These are phyloP conservation scores for Claviceps sp. DNA, from an alignment of 2,329 filamentous ascomycete species.

Conservation along the genomic window DNA sequence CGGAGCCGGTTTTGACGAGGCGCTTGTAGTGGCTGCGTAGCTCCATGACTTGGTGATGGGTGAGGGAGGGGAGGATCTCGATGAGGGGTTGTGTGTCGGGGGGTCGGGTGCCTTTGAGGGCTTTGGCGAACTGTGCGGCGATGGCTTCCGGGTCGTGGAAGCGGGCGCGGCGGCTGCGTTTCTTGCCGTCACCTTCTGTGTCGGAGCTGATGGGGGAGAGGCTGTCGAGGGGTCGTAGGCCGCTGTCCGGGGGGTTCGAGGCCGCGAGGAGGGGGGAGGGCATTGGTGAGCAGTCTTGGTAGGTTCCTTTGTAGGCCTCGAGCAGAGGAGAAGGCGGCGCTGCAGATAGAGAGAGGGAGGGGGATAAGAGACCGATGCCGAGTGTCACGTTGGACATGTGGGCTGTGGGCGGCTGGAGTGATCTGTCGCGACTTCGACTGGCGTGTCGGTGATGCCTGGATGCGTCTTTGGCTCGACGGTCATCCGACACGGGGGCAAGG, in stretches of 20 bases:
- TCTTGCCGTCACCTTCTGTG: slow-evolving; percentile 27
- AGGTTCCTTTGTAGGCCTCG: slow-evolving; percentile 86
- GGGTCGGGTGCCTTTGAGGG: slow-evolving; percentile 52
- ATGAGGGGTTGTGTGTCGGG: slow-evolving; percentile 61
- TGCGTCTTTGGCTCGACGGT: slow-evolving; percentile 9
- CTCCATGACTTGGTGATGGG: slow-evolving; percentile 77
- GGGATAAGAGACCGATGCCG: slow-evolving; percentile 27
- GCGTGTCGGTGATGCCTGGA: slow-evolving; percentile 21
- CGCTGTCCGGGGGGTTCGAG: slow-evolving; percentile 32
- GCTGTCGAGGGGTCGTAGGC: slow-evolving; percentile 32
- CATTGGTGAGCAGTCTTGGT: slow-evolving; percentile 91
- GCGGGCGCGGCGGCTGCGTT: slow-evolving; percentile 46
- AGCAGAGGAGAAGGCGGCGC: slow-evolving; percentile 73
- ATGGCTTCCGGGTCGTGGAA: slow-evolving; percentile 79
- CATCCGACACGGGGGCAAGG: slow-evolving; percentile 11
- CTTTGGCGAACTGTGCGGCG: slow-evolving; percentile 60
- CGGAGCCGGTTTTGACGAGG: slow-evolving; percentile 63
- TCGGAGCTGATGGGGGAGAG: slow-evolving; percentile 41
- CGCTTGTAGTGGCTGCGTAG: slow-evolving; percentile 84
- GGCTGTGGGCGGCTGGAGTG: slow-evolving; percentile 33
- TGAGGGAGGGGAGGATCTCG: slow-evolving; percentile 70
- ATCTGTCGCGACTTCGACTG: slow-evolving; percentile 27
- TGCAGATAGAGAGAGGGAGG: slow-evolving; percentile 32
- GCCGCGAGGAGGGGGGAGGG: slow-evolving; percentile 61
- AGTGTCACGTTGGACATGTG: slow-evolving; percentile 42